Evolutionary conservation across 768 basidiomycete genomes (phyloP).

Genomic region (Trametes meyenii): DNA sequence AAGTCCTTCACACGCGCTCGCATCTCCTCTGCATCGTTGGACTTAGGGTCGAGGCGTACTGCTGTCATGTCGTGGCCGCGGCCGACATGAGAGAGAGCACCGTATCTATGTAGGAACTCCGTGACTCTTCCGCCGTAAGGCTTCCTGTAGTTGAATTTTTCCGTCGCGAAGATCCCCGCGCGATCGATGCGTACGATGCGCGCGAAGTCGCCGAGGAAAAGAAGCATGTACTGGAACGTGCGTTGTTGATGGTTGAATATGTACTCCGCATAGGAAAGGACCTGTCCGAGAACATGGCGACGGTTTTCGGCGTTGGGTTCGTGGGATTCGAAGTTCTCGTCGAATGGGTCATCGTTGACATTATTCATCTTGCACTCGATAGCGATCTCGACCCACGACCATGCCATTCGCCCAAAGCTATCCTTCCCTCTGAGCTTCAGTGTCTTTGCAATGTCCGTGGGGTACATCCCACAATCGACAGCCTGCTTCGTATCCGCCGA

Average conservation of each 20-base stretch:
- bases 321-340: not conserved
- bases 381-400: not conserved
- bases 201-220: not conserved
- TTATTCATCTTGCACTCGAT: not conserved
- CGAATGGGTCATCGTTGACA: no score
- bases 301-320: not conserved
- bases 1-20: not conserved
- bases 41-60: not conserved
- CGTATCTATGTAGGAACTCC: conserved; percentile 2
- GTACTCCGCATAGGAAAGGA: not conserved
- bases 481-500: not conserved
- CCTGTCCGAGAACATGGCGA: not conserved
- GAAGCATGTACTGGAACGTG: not conserved
- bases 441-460: no score
- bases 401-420: not conserved
- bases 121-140: not conserved
- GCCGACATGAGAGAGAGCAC: not conserved
- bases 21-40: not conserved
- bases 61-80: conserved; percentile 14
- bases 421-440: no score
- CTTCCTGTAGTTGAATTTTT: conserved; percentile 10
- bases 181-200: conserved; percentile 8
- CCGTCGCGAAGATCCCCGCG: not conserved
- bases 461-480: no score
- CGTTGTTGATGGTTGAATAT: conserved; percentile 9